Evolutionary conservation across 2,329 filamentous ascomycete species (phyloP), one percentile per base, ranked within the genome.

Genomic region (Davidsoniella australis): DNA sequence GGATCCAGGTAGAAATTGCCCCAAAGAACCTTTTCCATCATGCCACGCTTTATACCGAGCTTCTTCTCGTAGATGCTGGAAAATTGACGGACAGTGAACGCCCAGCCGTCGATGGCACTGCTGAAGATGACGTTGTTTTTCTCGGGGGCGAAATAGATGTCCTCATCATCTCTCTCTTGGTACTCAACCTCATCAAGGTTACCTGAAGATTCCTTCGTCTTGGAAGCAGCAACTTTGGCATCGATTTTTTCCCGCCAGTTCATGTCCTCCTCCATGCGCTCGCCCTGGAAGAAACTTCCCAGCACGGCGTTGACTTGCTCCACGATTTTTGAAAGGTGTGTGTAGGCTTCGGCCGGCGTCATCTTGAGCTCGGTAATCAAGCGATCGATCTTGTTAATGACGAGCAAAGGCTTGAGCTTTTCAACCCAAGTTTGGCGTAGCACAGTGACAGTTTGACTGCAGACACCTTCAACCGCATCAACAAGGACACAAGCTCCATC

Each of bases 111-210:
- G 50, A 94, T 82, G 53, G 91, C 91, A 62, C 89, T 96, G 68
- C 86, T 87, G 63, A 98, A 98, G 55, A 98, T 96, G 63, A 98
- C 91, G 60, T 98, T 98, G 64, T 95, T 95, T 65, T 89, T 94
- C 61, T 98, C 91, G 0, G 91, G 91, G 0, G 91, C 86, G 65
- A 98, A 98, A 63, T 98, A 98, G 23, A 98, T 80, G 62, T 95
- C 88, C 62, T 96, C 88, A 59, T 98, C 91, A 59, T 95, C 88
- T 57, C 80, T 79, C 62, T 96, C 91, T 62, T 95, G 81, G 57
- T 86, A 98, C 51, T 80, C 74, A 4, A 77, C 62, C 14, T 80
- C 78, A 3, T 76, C 73, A n/a, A 66, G 64, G 4, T 73, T 69
- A 16, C 59, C 57, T 12, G 45, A 39, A 17, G 60, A 60, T 51